Evolutionary conservation across 495 filamentous ascomycete genomes (phyloP).

Genomic region (Penicillium subrubescens): DNA sequence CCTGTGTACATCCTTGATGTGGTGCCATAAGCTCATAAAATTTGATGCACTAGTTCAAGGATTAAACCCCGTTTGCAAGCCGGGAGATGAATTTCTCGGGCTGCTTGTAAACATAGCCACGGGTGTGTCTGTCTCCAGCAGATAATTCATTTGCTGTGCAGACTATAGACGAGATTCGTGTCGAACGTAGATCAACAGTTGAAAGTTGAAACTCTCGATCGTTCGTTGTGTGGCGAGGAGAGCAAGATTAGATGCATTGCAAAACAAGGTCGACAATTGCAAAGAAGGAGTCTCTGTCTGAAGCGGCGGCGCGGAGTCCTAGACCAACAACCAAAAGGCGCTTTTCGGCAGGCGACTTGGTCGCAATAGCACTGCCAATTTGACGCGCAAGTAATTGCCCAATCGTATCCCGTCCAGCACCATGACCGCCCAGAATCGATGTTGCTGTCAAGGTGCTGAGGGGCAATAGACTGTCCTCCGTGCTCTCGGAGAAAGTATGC

Average conservation of each 20-base stretch:
- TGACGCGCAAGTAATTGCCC: slow-evolving; percentile 89
- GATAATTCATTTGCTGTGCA: background rate
- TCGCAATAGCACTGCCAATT: slow-evolving; percentile 76
- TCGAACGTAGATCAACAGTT: background rate
- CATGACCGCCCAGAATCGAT: slow-evolving; percentile 83
- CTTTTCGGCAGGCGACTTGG: slow-evolving; percentile 72
- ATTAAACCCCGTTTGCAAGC: background rate
- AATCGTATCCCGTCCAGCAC: slow-evolving; percentile 74
- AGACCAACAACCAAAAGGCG: slow-evolving; percentile 81
- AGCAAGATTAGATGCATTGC: slow-evolving; percentile 57
- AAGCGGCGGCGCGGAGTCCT: slow-evolving; percentile 66
- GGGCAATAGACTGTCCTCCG: slow-evolving; percentile 67
- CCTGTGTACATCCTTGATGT: background rate
- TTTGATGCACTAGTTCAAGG: background rate
- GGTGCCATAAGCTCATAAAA: background rate
- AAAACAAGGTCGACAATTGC: slow-evolving; percentile 80
- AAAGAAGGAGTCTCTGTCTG: slow-evolving; percentile 74
- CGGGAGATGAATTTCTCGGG: background rate
- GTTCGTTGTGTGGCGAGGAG: background rate
- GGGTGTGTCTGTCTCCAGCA: background rate
- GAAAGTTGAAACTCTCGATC: background rate
- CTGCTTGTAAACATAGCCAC: background rate
- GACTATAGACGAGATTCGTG: background rate
- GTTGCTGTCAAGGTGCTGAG: slow-evolving; percentile 80
- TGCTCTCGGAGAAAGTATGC: slow-evolving; percentile 48